A percentile compares a stretch with the other conserved stretches of the same genome.
Evolutionary conservation across 2,329 filamentous ascomycete genomes (phyloP).

Genomic region (Ophiostoma ips): DNA sequence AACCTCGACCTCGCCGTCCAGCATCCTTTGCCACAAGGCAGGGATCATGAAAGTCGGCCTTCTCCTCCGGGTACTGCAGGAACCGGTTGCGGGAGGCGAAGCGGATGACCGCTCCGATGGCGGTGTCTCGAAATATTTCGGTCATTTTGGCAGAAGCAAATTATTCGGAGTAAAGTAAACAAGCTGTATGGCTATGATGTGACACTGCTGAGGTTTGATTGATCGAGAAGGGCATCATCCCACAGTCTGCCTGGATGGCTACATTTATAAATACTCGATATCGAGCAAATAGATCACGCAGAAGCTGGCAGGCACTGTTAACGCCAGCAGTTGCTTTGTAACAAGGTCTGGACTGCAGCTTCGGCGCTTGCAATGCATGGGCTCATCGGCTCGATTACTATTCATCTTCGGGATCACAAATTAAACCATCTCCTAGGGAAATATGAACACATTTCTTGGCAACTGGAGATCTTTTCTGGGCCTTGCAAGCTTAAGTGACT

Average conservation of each 20-base stretch:
- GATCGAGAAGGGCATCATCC: no score
- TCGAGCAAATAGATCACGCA: not conserved
- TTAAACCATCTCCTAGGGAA: no score
- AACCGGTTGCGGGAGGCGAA: constrained; percentile 17
- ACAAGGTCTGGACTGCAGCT: no score
- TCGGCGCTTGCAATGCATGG: not conserved
- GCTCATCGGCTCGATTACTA: no score
- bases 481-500: no score
- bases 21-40: constrained; percentile 50
- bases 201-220: no score
- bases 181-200: not conserved
- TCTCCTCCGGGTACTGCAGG: constrained; percentile 51
- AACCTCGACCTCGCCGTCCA: constrained; percentile 56
- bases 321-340: not conserved
- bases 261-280: no score
- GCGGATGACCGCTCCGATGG: constrained; percentile 19
- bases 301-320: not conserved
- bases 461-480: no score
- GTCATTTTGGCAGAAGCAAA: no score
- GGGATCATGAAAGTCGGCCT: constrained; percentile 50
- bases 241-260: no score
- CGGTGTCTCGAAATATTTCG: constrained; percentile 11
- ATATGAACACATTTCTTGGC: no score
- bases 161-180: not conserved
- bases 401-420: no score